phyloP scores from a whole-genome alignment of 2,329 filamentous ascomycete species.

The Paecilomyces sp. region DNA sequence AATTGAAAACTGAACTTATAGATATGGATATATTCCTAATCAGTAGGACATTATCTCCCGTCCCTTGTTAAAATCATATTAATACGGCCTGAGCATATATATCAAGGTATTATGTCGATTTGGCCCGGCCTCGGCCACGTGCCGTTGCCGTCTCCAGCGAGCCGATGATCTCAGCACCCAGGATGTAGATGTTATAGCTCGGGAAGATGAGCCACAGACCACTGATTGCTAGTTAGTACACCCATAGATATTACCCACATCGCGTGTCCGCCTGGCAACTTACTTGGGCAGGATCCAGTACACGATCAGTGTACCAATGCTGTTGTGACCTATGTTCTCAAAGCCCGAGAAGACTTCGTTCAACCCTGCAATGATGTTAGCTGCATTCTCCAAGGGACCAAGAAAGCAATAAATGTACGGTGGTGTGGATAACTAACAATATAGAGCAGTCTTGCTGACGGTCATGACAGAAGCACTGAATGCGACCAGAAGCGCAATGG shows the following conservation, averaged over 20 bases:
- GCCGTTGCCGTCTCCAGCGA: slow-evolving; percentile 41
- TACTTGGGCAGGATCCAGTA: slow-evolving; percentile 63
- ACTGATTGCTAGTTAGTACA: slow-evolving; percentile 31
- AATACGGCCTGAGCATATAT: background rate
- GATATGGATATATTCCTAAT: background rate
- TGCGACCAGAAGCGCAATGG: slow-evolving; percentile 50
- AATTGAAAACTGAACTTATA: background rate
- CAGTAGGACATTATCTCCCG: background rate
- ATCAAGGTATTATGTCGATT: slow-evolving; percentile 14
- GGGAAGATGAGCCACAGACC: slow-evolving; percentile 60
- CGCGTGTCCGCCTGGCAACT: slow-evolving; percentile 21
- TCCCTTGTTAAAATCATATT: background rate
- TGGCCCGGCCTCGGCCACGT: slow-evolving; percentile 21
- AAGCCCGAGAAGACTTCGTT: slow-evolving; percentile 57
- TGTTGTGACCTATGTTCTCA: slow-evolving; percentile 57
- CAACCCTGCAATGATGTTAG: slow-evolving; percentile 34
- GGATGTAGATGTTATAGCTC: slow-evolving; percentile 53
- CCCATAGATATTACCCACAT: background rate
- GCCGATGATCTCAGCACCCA: slow-evolving; percentile 55
- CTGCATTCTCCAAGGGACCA: background rate
- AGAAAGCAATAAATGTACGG: background rate
- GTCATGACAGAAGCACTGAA: slow-evolving; percentile 58
- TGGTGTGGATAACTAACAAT: slow-evolving; percentile 44
- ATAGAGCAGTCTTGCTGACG: slow-evolving; percentile 60
- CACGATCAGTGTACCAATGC: slow-evolving; percentile 43